Conservation (phyloP, 73 alveolate genomes). For the Paramecium caudatum region DNA sequence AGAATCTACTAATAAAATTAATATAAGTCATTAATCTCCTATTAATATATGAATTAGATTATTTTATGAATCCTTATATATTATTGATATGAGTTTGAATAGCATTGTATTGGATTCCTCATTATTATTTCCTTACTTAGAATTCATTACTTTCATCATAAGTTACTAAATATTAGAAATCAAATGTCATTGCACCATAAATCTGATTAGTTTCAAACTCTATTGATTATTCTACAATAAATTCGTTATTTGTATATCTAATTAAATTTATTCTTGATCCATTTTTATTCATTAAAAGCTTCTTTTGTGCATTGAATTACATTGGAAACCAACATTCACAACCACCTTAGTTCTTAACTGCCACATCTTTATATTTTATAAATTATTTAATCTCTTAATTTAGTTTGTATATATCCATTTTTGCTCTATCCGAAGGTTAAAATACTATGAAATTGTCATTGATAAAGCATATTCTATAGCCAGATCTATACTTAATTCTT, state of each 20-base stretch:
- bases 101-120: too few species aligned
- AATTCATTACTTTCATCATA: too few species aligned
- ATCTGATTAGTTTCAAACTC: neutral
- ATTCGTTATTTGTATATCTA: neutral
- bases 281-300: neutral
- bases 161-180: too few species aligned
- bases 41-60: too few species aligned
- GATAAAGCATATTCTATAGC: constrained; percentile 8
- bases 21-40: too few species aligned
- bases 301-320: neutral
- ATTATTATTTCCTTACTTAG: too few species aligned
- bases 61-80: too few species aligned
- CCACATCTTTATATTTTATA: neutral
- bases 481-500: neutral
- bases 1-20: too few species aligned
- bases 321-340: neutral
- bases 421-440: neutral
- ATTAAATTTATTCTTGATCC: neutral
- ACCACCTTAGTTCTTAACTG: neutral
- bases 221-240: neutral
- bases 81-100: too few species aligned
- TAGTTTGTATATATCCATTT: neutral
- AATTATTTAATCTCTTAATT: neutral
- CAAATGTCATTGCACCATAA: constrained; percentile 6
- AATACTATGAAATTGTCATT: neutral